Conservation (phyloP, 2,329 filamentous ascomycete species). For the Colletotrichum aenigma region DNA sequence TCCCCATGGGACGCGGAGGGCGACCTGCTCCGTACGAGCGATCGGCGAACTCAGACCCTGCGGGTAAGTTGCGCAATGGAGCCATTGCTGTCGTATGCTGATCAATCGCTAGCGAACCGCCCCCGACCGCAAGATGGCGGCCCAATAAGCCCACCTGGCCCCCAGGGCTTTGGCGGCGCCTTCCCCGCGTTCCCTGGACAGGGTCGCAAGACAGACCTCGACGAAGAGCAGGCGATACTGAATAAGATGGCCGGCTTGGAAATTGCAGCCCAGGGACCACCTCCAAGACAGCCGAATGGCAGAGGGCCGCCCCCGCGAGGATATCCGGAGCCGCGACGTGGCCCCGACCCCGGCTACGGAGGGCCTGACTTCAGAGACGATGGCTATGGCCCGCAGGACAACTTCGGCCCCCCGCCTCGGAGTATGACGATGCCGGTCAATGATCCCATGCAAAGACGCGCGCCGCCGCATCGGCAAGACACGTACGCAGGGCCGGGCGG, state of each 20-base stretch:
- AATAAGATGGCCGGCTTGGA: constrained; percentile 46
- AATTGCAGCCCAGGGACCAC: constrained; percentile 31
- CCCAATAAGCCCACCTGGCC: constrained; percentile 31
- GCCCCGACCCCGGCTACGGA: constrained; percentile 34
- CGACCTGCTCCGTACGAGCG: constrained; percentile 44
- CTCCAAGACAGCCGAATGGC: constrained; percentile 12
- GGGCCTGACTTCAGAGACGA: constrained; percentile 39
- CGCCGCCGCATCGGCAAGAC: constrained; percentile 41
- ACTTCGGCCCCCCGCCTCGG: constrained; percentile 57
- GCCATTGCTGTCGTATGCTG: background rate
- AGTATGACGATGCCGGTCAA: constrained; percentile 67
- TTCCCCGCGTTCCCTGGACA: constrained; percentile 49
- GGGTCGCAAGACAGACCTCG: constrained; percentile 39
- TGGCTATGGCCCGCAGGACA: constrained; percentile 38
- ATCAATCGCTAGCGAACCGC: constrained; percentile 27
- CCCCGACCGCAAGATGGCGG: constrained; percentile 33
- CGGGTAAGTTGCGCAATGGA: constrained; percentile 34
- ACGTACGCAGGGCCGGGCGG: constrained; percentile 25
- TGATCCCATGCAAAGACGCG: constrained; percentile 43
- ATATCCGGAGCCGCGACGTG: constrained; percentile 27
- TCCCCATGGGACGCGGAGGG: constrained; percentile 38
- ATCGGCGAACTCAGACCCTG: constrained; percentile 42
- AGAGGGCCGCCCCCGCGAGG: constrained; percentile 38
- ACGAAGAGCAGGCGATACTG: constrained; percentile 44
- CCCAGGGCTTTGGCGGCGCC: constrained; percentile 30